Evolutionary conservation across 768 basidiomycete species (phyloP), one percentile per base, ranked within the genome.

Genomic region (Boletales sp.): DNA sequence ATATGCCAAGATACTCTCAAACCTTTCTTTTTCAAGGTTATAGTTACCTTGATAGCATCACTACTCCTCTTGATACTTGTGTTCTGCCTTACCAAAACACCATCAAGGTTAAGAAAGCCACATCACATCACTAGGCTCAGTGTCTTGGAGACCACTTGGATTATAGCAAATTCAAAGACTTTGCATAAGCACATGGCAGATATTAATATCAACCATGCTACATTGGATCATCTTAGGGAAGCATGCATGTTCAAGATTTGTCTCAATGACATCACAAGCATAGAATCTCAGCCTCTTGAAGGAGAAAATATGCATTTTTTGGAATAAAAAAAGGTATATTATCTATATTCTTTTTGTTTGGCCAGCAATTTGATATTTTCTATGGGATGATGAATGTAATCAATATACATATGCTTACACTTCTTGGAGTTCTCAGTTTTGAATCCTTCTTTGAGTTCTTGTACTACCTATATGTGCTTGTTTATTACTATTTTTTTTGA

Each of bases 141-240:
- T 43, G 41, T 59, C 13, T n/a, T 59, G 24, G 57, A 59, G 39
- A 42, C 30, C 0, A 40, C 59, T 1, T 59, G 57, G 57, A 5
- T 55, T 31, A 39, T 36, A 34, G 38, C 17, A 8, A 49, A 53
- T 17, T 54, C 58, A 3, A 29, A 30, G 14, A 19, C 36, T n/a
- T 10, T 59, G 1, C 19, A 24, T 9, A 39, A 51, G 10, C 37
- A 35, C 2, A 31, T 59, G 40, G 24, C 12, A 15, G 36, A 47
- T 6, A 5, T 59, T 0, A 8, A 48, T 2, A 40, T 27, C 24
- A 27, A 27, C 24, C 24, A 51, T 2, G 42, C 48, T 11, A 30
- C 39, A 21, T 8, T 42, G 4, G 40, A 51, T 11, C 15, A 45
- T 13, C 31, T 58, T 6, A 34, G 52, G 47, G 31, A 39, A 24